A percentile compares a stretch with the other conserved stretches of the same genome.
These are phyloP conservation scores for Trichoderma cornu-damae DNA, from an alignment of 2,329 filamentous ascomycete species.

Conservation along the genomic window DNA sequence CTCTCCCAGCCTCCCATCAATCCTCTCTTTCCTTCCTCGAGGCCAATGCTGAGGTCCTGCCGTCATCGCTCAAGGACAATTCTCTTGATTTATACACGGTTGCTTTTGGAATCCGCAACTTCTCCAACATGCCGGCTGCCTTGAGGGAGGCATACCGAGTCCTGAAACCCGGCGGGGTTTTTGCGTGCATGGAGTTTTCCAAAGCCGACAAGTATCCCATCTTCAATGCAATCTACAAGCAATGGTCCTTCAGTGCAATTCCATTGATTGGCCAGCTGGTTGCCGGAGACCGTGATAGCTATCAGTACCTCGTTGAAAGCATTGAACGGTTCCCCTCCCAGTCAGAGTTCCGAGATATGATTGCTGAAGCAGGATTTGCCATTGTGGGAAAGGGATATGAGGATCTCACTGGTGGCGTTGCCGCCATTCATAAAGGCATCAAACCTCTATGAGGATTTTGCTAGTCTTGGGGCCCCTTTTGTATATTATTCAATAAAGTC, in stretches of 20 bases:
- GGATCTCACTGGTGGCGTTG: conserved; percentile 86
- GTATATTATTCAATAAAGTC: conserved; percentile 2
- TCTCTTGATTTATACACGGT: conserved; percentile 96
- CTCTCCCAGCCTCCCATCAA: conserved; percentile 51
- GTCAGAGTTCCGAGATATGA: conserved; percentile 77
- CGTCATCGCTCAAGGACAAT: conserved; percentile 55
- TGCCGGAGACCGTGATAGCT: conserved; percentile 88
- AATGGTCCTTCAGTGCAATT: conserved; percentile 93
- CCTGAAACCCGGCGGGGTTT: conserved; percentile 88
- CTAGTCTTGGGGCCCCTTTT: background rate
- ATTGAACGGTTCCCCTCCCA: conserved; percentile 91
- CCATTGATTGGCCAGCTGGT: conserved; percentile 93
- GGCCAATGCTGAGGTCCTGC: conserved; percentile 79
- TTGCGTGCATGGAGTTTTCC: conserved; percentile 93
- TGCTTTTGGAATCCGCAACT: conserved; percentile 95
- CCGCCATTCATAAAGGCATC: conserved; percentile 93
- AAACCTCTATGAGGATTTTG: conserved; percentile 57
- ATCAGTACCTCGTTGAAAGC: conserved; percentile 97
- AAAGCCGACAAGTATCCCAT: conserved; percentile 70
- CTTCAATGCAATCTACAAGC: conserved; percentile 83
- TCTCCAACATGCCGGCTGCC: conserved; percentile 82
- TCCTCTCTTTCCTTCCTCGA: conserved; percentile 69
- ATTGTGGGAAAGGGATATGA: conserved; percentile 81
- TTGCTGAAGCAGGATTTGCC: conserved; percentile 75
- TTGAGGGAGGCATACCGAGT: conserved; percentile 80